phyloP scores from a whole-genome alignment of 306 rosid species.

The Cucumis melo region DNA sequence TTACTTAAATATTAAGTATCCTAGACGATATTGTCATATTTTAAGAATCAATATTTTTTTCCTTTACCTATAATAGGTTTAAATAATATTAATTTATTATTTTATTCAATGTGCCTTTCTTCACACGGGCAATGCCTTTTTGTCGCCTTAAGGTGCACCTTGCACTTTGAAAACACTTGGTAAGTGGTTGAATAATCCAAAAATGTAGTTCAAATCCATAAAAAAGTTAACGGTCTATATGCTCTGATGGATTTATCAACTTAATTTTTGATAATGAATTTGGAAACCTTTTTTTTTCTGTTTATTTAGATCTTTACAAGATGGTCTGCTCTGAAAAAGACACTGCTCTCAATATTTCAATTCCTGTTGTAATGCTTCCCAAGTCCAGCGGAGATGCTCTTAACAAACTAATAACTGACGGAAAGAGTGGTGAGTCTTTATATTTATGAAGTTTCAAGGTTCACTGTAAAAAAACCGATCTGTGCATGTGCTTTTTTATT shows the following conservation, averaged over 20 bases:
- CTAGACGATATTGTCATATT: no score
- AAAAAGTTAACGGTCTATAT: neutral
- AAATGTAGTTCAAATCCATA: neutral
- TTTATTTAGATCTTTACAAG: slow-evolving; percentile 38
- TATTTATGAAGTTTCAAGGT: slow-evolving; percentile 1
- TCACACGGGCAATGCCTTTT: no score
- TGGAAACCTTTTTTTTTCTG: slow-evolving; percentile 5
- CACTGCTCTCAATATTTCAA: slow-evolving; percentile 31
- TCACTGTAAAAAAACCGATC: neutral
- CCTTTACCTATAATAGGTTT: no score
- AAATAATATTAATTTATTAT: no score
- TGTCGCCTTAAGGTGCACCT: no score
- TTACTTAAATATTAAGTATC: no score
- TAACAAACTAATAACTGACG: slow-evolving; percentile 23
- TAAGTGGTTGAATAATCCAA: neutral
- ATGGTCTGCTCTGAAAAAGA: slow-evolving; percentile 49
- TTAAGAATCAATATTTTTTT: no score
- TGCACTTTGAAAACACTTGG: no score
- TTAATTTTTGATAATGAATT: neutral
- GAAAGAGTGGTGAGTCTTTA: slow-evolving; percentile 39
- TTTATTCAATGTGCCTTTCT: no score
- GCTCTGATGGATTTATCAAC: neutral
- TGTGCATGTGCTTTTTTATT: neutral
- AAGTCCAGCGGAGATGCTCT: slow-evolving; percentile 47
- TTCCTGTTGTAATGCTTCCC: slow-evolving; percentile 59